Conservation (phyloP, 768 basidiomycete genomes). For the Leucocoprinus sp. region DNA sequence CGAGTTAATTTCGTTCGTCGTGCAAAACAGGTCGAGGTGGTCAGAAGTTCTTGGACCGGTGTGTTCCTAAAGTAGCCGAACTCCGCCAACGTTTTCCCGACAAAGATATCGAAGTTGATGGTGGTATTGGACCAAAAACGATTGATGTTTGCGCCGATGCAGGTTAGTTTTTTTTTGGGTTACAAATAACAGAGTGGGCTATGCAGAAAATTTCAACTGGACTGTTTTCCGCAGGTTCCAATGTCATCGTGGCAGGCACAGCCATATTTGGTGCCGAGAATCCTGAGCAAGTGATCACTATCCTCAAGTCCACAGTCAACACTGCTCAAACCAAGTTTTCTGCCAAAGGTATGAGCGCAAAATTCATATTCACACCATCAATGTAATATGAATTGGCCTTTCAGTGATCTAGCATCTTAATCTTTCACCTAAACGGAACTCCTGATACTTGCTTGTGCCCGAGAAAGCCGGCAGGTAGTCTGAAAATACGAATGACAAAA, state of each 20-base stretch:
- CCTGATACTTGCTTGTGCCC: not conserved
- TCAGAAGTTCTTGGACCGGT: conserved; percentile 91
- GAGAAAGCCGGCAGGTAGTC: too few relatives aligned
- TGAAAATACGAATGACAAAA: not conserved
- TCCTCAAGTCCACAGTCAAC: conserved; percentile 63
- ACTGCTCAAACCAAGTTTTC: conserved; percentile 47
- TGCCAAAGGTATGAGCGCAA: conserved; percentile 4
- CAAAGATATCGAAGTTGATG: conserved; percentile 97
- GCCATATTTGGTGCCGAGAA: conserved; percentile 83
- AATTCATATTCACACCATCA: conserved; percentile 4
- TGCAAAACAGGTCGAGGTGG: conserved; percentile 68
- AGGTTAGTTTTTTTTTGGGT: conserved; percentile 35
- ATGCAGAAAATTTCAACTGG: not conserved
- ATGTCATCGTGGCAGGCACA: conserved; percentile 97
- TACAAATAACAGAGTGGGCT: not conserved
- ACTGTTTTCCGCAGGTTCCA: conserved; percentile 62
- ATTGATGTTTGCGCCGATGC: conserved; percentile 84
- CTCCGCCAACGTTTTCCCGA: conserved; percentile 84
- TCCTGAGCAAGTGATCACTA: conserved; percentile 69
- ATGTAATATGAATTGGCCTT: conserved; percentile 1
- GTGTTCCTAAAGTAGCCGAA: conserved; percentile 88
- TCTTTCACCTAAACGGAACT: conserved; percentile 1
- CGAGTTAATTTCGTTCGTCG: not conserved
- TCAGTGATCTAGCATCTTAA: conserved; percentile 4
- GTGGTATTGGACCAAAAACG: conserved; percentile 91